Conservation (phyloP, 1,139 yeast species). For the Geotrichum europaeum region DNA sequence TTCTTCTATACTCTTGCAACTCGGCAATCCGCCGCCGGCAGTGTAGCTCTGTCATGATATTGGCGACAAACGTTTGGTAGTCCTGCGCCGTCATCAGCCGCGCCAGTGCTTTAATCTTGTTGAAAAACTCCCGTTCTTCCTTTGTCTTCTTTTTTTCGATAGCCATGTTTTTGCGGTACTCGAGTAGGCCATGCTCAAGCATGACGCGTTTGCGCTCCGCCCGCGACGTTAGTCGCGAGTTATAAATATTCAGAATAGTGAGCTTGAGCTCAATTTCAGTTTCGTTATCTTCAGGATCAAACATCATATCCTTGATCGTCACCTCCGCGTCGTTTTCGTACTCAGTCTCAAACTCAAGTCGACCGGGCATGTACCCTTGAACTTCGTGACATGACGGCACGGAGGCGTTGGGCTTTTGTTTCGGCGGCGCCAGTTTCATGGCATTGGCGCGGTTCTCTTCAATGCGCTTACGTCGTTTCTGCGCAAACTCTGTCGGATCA, state of each 20-base stretch:
- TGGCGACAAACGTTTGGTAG: conserved; percentile 65
- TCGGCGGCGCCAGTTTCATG: conserved; percentile 49
- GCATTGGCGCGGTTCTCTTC: conserved; percentile 66
- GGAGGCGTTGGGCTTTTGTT: conserved; percentile 61
- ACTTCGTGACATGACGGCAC: conserved; percentile 95
- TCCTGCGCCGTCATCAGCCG: conserved; percentile 75
- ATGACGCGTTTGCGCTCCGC: conserved; percentile 86
- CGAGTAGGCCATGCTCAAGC: conserved; percentile 70
- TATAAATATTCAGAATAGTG: conserved; percentile 73
- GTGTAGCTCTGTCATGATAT: conserved; percentile 68
- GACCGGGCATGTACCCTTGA: conserved; percentile 98
- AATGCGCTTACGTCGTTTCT: conserved; percentile 61
- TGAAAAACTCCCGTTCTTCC: conserved; percentile 80
- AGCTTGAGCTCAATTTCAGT: conserved; percentile 85
- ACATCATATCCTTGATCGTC: conserved; percentile 88
- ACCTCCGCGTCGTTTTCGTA: conserved; percentile 95
- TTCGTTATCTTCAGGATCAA: conserved; percentile 86
- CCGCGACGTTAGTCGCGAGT: conserved; percentile 79
- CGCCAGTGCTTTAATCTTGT: conserved; percentile 72
- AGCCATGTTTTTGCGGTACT: conserved; percentile 73
- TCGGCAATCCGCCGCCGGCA: conserved; percentile 80
- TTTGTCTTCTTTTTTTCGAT: conserved; percentile 74
- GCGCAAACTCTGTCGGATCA: conserved; percentile 63
- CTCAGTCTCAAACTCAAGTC: conserved; percentile 92
- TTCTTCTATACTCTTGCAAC: conserved; percentile 85